Percentiles rank a stretch among this genome's conserved stretches.
Conservation (phyloP, 2,329 filamentous ascomycete genomes). For the Fusarium sp. region DNA sequence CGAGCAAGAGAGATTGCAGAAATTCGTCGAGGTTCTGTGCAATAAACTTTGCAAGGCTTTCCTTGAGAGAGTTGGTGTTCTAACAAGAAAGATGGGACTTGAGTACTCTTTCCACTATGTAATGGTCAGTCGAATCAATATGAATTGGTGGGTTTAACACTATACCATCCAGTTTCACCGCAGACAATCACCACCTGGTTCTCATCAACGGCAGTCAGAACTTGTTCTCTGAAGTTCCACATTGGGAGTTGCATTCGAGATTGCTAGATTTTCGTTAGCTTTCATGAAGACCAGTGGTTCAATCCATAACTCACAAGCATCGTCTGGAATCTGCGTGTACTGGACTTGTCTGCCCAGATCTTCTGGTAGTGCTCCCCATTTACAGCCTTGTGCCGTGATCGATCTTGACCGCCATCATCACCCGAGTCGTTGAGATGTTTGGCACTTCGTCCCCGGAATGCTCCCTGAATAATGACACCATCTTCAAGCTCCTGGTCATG, state of each 20-base stretch:
- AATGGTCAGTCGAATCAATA: slow-evolving; percentile 41
- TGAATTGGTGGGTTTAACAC: neutral
- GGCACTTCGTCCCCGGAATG: slow-evolving; percentile 75
- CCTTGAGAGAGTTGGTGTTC: slow-evolving; percentile 89
- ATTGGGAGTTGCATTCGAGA: slow-evolving; percentile 88
- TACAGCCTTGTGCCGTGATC: slow-evolving; percentile 56
- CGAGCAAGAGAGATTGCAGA: slow-evolving; percentile 95
- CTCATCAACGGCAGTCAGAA: slow-evolving; percentile 81
- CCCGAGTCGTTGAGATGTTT: slow-evolving; percentile 64
- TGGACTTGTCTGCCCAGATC: slow-evolving; percentile 73
- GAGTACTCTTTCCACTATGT: slow-evolving; percentile 89
- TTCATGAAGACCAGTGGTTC: neutral
- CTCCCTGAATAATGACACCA: slow-evolving; percentile 82
- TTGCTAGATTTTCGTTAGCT: slow-evolving; percentile 55
- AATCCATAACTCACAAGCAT: slow-evolving; percentile 75
- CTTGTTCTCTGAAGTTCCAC: slow-evolving; percentile 85
- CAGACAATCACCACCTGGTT: slow-evolving; percentile 94
- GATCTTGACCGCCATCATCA: slow-evolving; percentile 66
- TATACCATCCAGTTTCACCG: slow-evolving; percentile 90
- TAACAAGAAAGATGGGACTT: slow-evolving; percentile 93
- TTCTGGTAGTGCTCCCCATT: slow-evolving; percentile 67
- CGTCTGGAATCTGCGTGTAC: slow-evolving; percentile 75
- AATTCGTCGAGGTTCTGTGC: slow-evolving; percentile 94
- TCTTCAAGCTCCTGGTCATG: slow-evolving; percentile 79
- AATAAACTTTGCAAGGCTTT: slow-evolving; percentile 90